Evolutionary conservation across 2,329 filamentous ascomycete genomes (phyloP).

Genomic region (Botryotinia convoluta): DNA sequence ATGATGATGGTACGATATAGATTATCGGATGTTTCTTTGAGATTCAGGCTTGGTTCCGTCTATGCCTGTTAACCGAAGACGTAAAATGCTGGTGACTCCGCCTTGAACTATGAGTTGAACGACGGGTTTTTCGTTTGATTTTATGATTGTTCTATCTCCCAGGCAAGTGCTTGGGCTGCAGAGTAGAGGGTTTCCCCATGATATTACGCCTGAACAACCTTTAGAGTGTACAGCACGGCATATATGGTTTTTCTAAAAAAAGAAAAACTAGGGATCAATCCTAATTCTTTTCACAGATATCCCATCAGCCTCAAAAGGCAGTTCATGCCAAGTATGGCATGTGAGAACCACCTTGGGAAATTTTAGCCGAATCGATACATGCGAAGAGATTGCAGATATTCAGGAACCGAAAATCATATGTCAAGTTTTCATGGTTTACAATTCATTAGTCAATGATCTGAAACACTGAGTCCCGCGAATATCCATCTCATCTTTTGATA

Average conservation of each 20-base stretch:
- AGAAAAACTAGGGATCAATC: slow-evolving; percentile 39
- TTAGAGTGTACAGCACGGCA: background rate
- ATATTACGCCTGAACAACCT: slow-evolving; percentile 30
- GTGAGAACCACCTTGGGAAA: slow-evolving; percentile 49
- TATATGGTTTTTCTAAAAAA: slow-evolving; percentile 35
- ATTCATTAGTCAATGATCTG: slow-evolving; percentile 42
- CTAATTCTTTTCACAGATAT: slow-evolving; percentile 59
- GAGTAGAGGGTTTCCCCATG: slow-evolving; percentile 41
- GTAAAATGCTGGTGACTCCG: slow-evolving; percentile 47
- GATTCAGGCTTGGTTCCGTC: slow-evolving; percentile 18
- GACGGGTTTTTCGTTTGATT: background rate
- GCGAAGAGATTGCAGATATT: slow-evolving; percentile 35
- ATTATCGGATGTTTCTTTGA: slow-evolving; percentile 28
- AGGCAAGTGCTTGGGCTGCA: slow-evolving; percentile 4
- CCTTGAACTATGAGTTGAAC: slow-evolving; percentile 41
- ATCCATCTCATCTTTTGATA: slow-evolving; percentile 28
- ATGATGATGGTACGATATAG: slow-evolving; percentile 49
- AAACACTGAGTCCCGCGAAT: slow-evolving; percentile 23
- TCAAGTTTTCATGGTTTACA: slow-evolving; percentile 40
- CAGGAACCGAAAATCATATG: slow-evolving; percentile 53
- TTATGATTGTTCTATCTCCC: background rate
- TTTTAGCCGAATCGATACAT: slow-evolving; percentile 51
- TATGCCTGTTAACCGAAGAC: slow-evolving; percentile 41
- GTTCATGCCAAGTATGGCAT: slow-evolving; percentile 53
- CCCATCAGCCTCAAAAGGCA: slow-evolving; percentile 59